Percentiles rank a stretch among this genome's conserved stretches.
phyloP scores from a whole-genome alignment of 2,329 filamentous ascomycete species.

The Elsinoe perseae region DNA sequence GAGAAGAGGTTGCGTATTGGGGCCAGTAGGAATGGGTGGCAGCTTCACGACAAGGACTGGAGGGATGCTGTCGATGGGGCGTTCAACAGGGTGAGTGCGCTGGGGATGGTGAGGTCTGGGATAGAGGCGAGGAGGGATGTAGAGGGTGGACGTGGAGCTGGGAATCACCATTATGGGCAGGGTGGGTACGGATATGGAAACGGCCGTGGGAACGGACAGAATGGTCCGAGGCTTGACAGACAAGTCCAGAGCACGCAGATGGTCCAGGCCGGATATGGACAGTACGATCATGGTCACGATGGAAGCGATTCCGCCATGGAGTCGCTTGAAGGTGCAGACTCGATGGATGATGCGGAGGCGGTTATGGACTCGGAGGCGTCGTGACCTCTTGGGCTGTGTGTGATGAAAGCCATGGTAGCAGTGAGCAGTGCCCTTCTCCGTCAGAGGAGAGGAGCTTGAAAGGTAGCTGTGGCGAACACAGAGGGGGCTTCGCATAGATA shows the following conservation, averaged over 20 bases:
- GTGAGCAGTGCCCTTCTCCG: not conserved
- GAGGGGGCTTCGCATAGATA: not conserved
- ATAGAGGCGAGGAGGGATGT: not conserved
- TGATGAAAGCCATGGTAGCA: not conserved
- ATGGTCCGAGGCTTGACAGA: not conserved
- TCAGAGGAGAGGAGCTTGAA: not conserved
- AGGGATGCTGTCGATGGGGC: not conserved
- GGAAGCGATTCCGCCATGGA: not conserved
- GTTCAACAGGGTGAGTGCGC: not conserved
- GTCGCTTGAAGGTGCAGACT: not conserved
- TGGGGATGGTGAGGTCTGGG: not conserved
- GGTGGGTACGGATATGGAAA: no score
- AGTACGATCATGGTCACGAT: no score
- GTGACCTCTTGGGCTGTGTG: not conserved
- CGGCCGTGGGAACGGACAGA: no score
- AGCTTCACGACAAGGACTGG: not conserved
- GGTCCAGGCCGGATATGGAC: not conserved
- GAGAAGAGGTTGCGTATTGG: not conserved
- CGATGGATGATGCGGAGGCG: not conserved
- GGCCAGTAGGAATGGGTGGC: not conserved
- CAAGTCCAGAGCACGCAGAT: not conserved
- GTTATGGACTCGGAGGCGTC: not conserved
- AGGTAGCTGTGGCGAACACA: not conserved
- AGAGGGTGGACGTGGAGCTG: not conserved
- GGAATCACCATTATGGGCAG: no score